phyloP scores from a whole-genome alignment of 176 grass and related monocot species.

The Ensete ventricosum region DNA sequence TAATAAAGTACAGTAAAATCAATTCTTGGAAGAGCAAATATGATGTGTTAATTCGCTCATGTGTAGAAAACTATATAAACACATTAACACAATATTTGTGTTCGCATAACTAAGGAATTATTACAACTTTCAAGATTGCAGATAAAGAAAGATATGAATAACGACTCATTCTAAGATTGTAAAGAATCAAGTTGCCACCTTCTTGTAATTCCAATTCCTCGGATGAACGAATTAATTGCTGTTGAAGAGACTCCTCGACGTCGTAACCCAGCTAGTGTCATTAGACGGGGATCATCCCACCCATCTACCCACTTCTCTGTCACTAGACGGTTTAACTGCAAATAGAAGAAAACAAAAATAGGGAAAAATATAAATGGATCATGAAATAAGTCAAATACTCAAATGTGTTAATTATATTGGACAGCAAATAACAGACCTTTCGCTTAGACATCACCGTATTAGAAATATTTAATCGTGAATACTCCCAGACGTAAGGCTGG shows the following conservation, averaged over 20 bases:
- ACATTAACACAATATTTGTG: background rate
- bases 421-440: slow-evolving; percentile 43
- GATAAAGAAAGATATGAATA: background rate
- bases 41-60: too few species aligned
- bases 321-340: slow-evolving; percentile 79
- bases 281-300: slow-evolving; percentile 93
- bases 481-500: slow-evolving; percentile 94
- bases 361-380: slow-evolving; percentile 8
- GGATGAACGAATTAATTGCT: slow-evolving; percentile 86
- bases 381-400: background rate
- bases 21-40: too few species aligned
- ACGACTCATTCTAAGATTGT: background rate
- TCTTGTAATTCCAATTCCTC: slow-evolving; percentile 98
- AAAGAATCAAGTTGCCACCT: slow-evolving; percentile 39
- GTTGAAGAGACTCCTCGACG: slow-evolving; percentile 81
- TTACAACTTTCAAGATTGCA: background rate
- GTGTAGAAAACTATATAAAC: too few species aligned
- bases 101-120: background rate
- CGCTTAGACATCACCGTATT: slow-evolving; percentile 98
- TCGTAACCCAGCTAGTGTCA: slow-evolving; percentile 80
- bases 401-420: background rate
- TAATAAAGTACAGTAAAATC: too few species aligned
- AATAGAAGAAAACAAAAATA: background rate
- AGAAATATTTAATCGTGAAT: slow-evolving; percentile 91
- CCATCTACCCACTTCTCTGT: slow-evolving; percentile 97